Conservation (phyloP, 306 rosid genomes). For the Vigna radiata region DNA sequence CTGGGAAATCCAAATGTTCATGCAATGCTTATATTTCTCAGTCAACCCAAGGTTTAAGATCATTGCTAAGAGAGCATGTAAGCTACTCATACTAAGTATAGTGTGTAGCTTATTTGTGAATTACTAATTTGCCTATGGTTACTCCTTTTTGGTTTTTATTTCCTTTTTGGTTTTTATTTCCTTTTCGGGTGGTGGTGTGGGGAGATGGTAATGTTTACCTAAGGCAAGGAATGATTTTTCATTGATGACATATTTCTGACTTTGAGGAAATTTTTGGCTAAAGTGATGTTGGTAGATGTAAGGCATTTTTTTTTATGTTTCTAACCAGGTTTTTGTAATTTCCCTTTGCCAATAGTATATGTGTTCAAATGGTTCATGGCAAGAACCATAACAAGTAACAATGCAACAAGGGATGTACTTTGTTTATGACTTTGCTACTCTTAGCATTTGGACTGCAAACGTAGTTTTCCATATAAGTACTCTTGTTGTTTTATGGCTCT, state of each 20-base stretch:
- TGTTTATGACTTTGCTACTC: not conserved
- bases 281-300: not conserved
- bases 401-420: conserved; percentile 4
- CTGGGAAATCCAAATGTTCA: conserved; percentile 56
- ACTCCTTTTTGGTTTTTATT: not conserved
- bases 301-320: not conserved
- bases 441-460: conserved; percentile 5
- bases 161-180: not conserved
- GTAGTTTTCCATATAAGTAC: not conserved
- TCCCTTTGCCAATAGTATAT: not conserved
- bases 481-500: not conserved
- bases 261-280: conserved; percentile 23
- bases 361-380: conserved; percentile 13
- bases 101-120: conserved; percentile 1
- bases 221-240: conserved; percentile 17
- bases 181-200: too few species aligned
- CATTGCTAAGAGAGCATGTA: conserved; percentile 84
- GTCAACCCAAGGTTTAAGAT: conserved; percentile 84
- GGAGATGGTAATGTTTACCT: not conserved
- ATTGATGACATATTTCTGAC: conserved; percentile 33
- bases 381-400: too few species aligned
- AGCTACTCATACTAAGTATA: conserved; percentile 41
- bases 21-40: conserved; percentile 80
- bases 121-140: not conserved
- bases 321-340: not conserved